Evolutionary conservation across 1,284 basidiomycete genomes (phyloP), one percentile per base, ranked within the genome.

Genomic region (Malassezia slooffiae): DNA sequence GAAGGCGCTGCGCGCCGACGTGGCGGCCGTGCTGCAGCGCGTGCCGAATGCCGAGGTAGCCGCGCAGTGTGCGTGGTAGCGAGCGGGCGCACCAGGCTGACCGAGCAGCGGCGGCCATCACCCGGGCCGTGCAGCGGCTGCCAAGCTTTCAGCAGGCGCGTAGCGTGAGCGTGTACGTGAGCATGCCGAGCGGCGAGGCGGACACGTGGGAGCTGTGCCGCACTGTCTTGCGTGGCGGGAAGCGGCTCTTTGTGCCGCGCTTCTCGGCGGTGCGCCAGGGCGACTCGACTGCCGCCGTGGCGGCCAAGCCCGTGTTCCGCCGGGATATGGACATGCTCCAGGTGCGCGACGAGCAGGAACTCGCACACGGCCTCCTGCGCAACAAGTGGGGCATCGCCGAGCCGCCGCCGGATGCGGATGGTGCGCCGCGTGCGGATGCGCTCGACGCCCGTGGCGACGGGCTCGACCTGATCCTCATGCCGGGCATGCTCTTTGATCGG

Each of bases 321-420:
- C 58, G 53, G 3, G 59, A 61, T 22, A 73, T 73, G 72, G 38
- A 62, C 34, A 72, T 73, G 71, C 53, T 73, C 9, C 50, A 61
- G 13, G 44, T 73, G 13, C 46, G 46, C 2, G 52, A 58, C 41
- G 67, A 68, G 24, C 70, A 69, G 34, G 56, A 69, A 13, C 43
- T 49, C 7, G 28, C 27, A 2, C 34, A 39, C 19, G 36, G 34
- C 6, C 58, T 73, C 47, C 45, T 47, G 15, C 31, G 43, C 12
- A 72, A 73, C 50, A 44, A 59, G 20, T 73, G 71, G 71, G 68
- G 67, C 2, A 73, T 73, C 15, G 50, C 67, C 4, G 71, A 72
- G 49, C 62, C 71, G 11, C 41, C 58, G 28, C 54, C 61, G 7
- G 43, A 27, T 6, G 49, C 50, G 9, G 55, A 57, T 23, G 58